Percentiles rank a stretch among this genome's conserved stretches.
These are phyloP conservation scores for Paxillus involutus DNA, from an alignment of 768 basidiomycete species.

Conservation along the genomic window DNA sequence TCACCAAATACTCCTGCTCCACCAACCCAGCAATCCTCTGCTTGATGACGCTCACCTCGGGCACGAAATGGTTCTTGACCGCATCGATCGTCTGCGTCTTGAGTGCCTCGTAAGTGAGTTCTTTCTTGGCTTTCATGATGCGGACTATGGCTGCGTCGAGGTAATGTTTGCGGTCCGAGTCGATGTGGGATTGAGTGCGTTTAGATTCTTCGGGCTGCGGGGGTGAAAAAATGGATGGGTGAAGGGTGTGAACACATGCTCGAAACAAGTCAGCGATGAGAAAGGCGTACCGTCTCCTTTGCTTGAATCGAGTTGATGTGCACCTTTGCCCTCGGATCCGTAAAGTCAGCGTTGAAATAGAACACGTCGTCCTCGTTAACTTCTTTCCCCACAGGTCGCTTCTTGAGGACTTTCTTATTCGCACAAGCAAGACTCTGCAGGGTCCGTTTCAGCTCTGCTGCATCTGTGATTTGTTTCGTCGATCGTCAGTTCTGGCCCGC, in stretches of 20 bases:
- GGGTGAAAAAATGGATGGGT: background rate
- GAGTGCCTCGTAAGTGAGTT: conserved; percentile 75
- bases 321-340: conserved; percentile 73
- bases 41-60: conserved; percentile 85
- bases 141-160: conserved; percentile 96
- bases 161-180: conserved; percentile 81
- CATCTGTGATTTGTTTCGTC: conserved; percentile 42
- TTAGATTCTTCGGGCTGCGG: conserved; percentile 82
- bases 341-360: conserved; percentile 79
- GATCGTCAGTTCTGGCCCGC: conserved; percentile 21
- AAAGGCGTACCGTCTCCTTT: conserved; percentile 74
- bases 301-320: conserved; percentile 97
- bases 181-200: conserved; percentile 79
- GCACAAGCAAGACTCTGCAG: conserved; percentile 92
- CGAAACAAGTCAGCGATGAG: background rate
- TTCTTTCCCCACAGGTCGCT: conserved; percentile 75
- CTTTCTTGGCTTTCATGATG: conserved; percentile 92
- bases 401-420: conserved; percentile 84
- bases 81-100: conserved; percentile 83
- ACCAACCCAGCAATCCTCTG: conserved; percentile 78
- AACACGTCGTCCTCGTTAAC: conserved; percentile 78
- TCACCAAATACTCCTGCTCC: conserved; percentile 82
- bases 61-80: conserved; percentile 85
- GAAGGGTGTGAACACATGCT: background rate
- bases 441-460: conserved; percentile 73